Conservation (phyloP, 345 rosid species). For the Theobroma cacao region DNA sequence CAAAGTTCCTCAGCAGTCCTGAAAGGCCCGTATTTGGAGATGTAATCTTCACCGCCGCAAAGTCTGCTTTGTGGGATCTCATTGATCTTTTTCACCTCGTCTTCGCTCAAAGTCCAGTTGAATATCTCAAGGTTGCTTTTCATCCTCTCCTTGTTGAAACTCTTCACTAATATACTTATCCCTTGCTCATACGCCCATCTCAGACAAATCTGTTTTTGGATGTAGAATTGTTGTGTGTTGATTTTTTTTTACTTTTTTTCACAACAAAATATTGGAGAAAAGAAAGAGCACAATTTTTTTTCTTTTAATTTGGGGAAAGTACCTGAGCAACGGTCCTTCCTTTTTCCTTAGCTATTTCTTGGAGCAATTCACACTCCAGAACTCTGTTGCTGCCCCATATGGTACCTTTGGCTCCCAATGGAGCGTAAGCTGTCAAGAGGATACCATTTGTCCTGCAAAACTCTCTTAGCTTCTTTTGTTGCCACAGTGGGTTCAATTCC, state of each 20-base stretch:
- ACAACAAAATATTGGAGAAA: too few species aligned
- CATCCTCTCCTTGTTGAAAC: slow-evolving; percentile 56
- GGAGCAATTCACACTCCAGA: slow-evolving; percentile 58
- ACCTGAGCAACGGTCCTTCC: slow-evolving; percentile 84
- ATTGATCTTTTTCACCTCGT: slow-evolving; percentile 40
- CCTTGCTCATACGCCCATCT: slow-evolving; percentile 15
- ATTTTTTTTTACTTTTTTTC: too few species aligned
- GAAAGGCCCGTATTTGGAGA: background rate
- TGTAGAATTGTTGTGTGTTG: too few species aligned
- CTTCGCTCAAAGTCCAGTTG: slow-evolving; percentile 42
- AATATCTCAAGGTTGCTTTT: slow-evolving; percentile 20
- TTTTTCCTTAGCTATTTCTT: slow-evolving; percentile 58
- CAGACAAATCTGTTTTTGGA: slow-evolving; percentile 10
- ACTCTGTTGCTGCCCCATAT: slow-evolving; percentile 66
- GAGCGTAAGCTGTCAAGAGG: slow-evolving; percentile 56
- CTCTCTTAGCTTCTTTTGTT: slow-evolving; percentile 62
- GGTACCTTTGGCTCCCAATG: slow-evolving; percentile 62
- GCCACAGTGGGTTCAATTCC: slow-evolving; percentile 71
- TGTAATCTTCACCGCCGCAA: background rate
- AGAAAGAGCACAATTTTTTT: too few species aligned
- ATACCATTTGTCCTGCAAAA: slow-evolving; percentile 55
- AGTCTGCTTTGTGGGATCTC: slow-evolving; percentile 43
- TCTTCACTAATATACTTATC: slow-evolving; percentile 11
- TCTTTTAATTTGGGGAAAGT: too few species aligned
- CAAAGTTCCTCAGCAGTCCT: slow-evolving; percentile 5